phyloP scores from a whole-genome alignment of 345 rosid genomes.

The Acer yangbiense region DNA sequence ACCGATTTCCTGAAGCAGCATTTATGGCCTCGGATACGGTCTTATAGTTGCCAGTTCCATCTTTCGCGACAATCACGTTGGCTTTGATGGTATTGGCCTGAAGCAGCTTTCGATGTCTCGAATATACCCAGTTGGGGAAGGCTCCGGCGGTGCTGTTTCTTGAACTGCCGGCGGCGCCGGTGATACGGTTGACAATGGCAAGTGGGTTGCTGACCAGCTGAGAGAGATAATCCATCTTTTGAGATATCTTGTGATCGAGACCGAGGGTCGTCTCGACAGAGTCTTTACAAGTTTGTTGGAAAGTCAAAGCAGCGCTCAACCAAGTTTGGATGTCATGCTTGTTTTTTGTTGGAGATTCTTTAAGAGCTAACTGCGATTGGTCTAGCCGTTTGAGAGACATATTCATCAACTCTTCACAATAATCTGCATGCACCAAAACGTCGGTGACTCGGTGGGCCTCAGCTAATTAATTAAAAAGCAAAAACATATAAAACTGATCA shows the following conservation, averaged over 20 bases:
- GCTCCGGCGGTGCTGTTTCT: neutral
- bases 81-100: slow-evolving; percentile 32
- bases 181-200: slow-evolving; percentile 48
- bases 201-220: slow-evolving; percentile 60
- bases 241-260: slow-evolving; percentile 32
- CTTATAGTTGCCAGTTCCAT: slow-evolving; percentile 71
- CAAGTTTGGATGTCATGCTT: slow-evolving; percentile 70
- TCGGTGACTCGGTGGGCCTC: too few species aligned
- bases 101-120: slow-evolving; percentile 53
- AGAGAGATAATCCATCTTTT: slow-evolving; percentile 65
- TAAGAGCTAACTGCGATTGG: slow-evolving; percentile 51
- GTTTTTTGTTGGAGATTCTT: slow-evolving; percentile 33
- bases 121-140: slow-evolving; percentile 59
- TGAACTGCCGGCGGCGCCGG: neutral
- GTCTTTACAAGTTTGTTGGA: slow-evolving; percentile 78
- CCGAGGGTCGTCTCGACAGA: slow-evolving; percentile 27
- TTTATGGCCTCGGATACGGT: slow-evolving; percentile 66
- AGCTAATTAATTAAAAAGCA: neutral
- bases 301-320: slow-evolving; percentile 76
- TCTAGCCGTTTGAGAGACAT: slow-evolving; percentile 60
- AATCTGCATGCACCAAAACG: slow-evolving; percentile 33
- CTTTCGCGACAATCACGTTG: slow-evolving; percentile 71
- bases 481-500: too few species aligned
- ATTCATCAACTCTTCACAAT: slow-evolving; percentile 49
- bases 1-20: slow-evolving; percentile 63